Conservation (phyloP, 1,139 yeast species). For the Arxiozyma heterogenica region DNA sequence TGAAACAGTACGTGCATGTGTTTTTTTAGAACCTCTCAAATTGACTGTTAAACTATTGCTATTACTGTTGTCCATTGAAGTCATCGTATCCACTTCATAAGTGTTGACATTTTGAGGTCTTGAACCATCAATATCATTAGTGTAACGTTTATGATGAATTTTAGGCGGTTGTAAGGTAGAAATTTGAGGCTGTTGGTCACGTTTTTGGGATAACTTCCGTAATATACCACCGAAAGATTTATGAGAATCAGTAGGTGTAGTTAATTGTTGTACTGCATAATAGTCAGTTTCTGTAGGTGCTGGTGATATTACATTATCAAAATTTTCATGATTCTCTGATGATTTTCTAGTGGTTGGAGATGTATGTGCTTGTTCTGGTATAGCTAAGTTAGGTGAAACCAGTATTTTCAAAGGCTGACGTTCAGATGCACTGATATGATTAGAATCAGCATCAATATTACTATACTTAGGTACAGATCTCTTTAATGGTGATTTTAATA, state of each 20-base stretch:
- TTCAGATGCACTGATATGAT: background rate
- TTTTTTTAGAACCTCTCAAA: constrained; percentile 13
- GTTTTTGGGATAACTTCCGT: constrained; percentile 29
- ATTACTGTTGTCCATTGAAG: background rate
- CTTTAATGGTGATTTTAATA: constrained; percentile 6
- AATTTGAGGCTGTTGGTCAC: constrained; percentile 13
- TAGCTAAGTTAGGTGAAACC: constrained; percentile 36
- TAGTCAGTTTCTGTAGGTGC: constrained; percentile 3
- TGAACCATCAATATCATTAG: background rate
- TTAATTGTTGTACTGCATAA: constrained; percentile 5
- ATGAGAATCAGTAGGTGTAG: constrained; percentile 17
- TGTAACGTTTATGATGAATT: constrained; percentile 7
- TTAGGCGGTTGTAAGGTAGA: constrained; percentile 4
- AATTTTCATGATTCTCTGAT: constrained; percentile 18
- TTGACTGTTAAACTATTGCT: constrained; percentile 4
- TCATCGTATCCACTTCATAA: background rate
- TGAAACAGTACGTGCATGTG: constrained; percentile 36
- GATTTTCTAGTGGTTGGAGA: constrained; percentile 34
- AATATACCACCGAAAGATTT: constrained; percentile 28
- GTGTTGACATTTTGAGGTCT: background rate
- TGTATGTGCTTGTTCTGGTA: constrained; percentile 68
- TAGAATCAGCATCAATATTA: background rate
- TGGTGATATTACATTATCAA: constrained; percentile 17
- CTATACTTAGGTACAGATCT: background rate
- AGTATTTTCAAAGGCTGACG: constrained; percentile 22